Evolutionary conservation across 116 monocot species (phyloP).

Genomic region (Trichopus zeylanicus): DNA sequence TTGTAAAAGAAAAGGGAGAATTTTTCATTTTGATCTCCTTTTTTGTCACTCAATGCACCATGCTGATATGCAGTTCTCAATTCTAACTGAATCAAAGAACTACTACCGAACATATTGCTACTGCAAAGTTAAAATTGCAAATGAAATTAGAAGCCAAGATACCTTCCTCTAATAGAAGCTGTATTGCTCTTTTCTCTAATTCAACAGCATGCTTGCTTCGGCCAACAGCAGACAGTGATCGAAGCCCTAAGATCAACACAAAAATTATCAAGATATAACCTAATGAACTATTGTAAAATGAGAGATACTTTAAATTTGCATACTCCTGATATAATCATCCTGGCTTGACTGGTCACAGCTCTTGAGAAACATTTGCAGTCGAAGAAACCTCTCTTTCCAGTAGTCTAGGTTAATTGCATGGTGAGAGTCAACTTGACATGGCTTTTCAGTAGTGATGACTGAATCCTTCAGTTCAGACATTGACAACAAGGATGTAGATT

Average conservation of each 20-base stretch:
- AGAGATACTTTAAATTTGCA: slow-evolving; percentile 10
- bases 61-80: no score
- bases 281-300: neutral
- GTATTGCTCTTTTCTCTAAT: slow-evolving; percentile 89
- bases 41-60: no score
- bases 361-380: slow-evolving; percentile 57
- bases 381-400: slow-evolving; percentile 65
- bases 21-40: no score
- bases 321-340: slow-evolving; percentile 85
- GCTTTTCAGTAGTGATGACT: neutral
- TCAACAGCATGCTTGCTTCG: slow-evolving; percentile 82
- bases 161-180: slow-evolving; percentile 90
- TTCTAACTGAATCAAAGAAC: no score
- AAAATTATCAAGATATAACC: neutral
- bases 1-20: no score
- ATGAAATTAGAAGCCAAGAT: no score
- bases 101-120: no score
- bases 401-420: slow-evolving; percentile 17
- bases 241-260: slow-evolving; percentile 39
- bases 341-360: slow-evolving; percentile 67
- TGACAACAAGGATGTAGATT: slow-evolving; percentile 1
- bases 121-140: no score
- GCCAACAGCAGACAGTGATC: slow-evolving; percentile 54
- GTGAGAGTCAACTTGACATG: slow-evolving; percentile 7
- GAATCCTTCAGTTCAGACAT: slow-evolving; percentile 2